A percentile compares a stretch with the other conserved stretches of the same genome.
phyloP scores from a whole-genome alignment of 2,329 filamentous ascomycete genomes.

The Sporothrix mexicana region DNA sequence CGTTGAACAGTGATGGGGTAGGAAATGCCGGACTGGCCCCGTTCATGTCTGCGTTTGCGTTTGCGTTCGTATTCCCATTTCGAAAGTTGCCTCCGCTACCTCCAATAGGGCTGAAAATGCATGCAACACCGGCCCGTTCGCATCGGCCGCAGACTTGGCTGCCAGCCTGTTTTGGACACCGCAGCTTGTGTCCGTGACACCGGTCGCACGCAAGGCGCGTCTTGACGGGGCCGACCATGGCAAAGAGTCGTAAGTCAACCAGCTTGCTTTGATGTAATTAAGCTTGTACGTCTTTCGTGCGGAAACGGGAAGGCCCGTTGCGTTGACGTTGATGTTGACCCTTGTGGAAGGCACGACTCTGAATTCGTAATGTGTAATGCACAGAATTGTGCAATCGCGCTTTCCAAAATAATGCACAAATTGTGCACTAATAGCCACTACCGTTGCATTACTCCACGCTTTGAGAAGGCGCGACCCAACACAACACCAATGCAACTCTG shows the following conservation, averaged over 20 bases:
- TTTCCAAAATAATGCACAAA: neutral
- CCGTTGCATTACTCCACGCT: constrained; percentile 19
- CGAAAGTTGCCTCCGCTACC: neutral
- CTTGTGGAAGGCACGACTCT: constrained; percentile 4
- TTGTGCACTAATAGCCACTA: neutral
- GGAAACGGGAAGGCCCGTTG: constrained; percentile 1
- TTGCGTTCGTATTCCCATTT: neutral
- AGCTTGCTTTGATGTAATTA: too few relatives aligned
- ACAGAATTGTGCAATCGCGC: neutral
- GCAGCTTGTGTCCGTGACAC: constrained; percentile 56
- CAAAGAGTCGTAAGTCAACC: neutral
- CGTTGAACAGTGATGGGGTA: constrained; percentile 28
- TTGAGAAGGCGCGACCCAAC: constrained; percentile 1
- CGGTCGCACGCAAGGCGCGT: constrained; percentile 50
- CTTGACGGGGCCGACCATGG: constrained; percentile 38
- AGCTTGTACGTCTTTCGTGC: neutral
- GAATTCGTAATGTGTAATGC: neutral
- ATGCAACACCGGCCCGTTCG: constrained; percentile 49
- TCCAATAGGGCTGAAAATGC: constrained; percentile 51
- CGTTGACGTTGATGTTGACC: neutral
- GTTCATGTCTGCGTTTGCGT: neutral
- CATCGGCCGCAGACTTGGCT: constrained; percentile 50
- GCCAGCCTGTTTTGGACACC: constrained; percentile 50
- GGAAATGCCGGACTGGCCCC: constrained; percentile 29
- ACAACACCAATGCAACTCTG: neutral